Evolutionary conservation across 2,329 filamentous ascomycete species (phyloP).

Genomic region (Aspergillus chevalieri): DNA sequence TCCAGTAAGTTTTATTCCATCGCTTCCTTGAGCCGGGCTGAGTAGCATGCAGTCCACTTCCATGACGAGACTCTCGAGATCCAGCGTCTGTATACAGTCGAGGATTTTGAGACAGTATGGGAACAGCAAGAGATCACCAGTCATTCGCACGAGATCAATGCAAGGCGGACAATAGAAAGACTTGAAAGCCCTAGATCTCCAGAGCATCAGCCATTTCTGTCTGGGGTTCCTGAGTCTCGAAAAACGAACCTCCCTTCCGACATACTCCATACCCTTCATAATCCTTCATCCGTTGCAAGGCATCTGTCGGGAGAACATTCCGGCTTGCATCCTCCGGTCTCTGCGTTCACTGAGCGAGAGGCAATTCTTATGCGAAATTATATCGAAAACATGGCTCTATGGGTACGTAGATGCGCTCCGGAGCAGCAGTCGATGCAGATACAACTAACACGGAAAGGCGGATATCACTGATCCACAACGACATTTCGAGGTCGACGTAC

Average conservation of each 20-base stretch:
- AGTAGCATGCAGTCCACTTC: slow-evolving; percentile 12
- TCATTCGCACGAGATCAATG: not conserved
- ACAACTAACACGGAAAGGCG: slow-evolving; percentile 9
- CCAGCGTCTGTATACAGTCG: slow-evolving; percentile 9
- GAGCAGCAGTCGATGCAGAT: not conserved
- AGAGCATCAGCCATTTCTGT: no score
- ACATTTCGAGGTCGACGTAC: slow-evolving; percentile 28
- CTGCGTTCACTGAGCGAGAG: slow-evolving; percentile 13
- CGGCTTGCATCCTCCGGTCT: not conserved
- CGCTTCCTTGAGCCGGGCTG: not conserved
- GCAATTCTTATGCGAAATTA: slow-evolving; percentile 23
- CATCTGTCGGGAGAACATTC: not conserved
- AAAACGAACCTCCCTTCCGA: no score
- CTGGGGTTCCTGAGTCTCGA: no score
- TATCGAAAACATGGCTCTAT: slow-evolving; percentile 28
- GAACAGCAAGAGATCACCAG: not conserved
- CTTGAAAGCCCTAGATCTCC: not conserved
- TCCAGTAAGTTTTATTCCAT: slow-evolving; percentile 6
- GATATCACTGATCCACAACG: slow-evolving; percentile 28
- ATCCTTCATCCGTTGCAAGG: no score
- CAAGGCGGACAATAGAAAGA: not conserved
- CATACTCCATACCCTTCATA: no score
- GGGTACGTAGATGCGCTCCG: slow-evolving; percentile 14
- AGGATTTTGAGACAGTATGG: not conserved
- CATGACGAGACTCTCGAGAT: slow-evolving; percentile 17